Conservation (phyloP, 345 rosid genomes). For the Carallia pectinifolia region DNA sequence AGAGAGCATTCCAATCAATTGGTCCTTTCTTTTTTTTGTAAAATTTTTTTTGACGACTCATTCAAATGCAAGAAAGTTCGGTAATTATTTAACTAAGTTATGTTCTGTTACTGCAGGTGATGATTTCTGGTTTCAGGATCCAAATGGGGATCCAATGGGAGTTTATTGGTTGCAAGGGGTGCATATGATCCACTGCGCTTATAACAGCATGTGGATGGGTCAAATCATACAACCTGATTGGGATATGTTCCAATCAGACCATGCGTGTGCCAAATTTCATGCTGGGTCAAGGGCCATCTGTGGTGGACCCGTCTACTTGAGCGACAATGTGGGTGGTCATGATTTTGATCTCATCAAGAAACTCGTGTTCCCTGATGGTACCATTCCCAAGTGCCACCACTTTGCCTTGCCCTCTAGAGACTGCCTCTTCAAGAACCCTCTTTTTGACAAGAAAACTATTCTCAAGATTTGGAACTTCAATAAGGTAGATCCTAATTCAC, state of each 20-base stretch:
- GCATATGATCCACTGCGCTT: constrained; percentile 87
- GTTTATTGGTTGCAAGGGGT: constrained; percentile 89
- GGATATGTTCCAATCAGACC: constrained; percentile 99
- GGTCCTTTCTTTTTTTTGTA: not conserved
- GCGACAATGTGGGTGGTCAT: constrained; percentile 71
- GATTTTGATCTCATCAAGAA: constrained; percentile 70
- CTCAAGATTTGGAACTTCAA: constrained; percentile 92
- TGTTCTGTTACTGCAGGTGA: constrained; percentile 47
- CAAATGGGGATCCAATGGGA: constrained; percentile 85
- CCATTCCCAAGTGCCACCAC: constrained; percentile 72
- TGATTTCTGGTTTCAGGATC: constrained; percentile 96
- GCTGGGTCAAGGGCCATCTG: constrained; percentile 85
- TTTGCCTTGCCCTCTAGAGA: constrained; percentile 84
- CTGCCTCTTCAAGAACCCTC: constrained; percentile 78
- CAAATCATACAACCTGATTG: constrained; percentile 87
- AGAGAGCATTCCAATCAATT: not conserved
- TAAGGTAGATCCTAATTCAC: constrained; percentile 40
- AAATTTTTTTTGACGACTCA: no score
- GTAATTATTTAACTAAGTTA: not conserved
- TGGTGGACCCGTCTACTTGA: constrained; percentile 83
- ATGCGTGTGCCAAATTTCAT: constrained; percentile 77
- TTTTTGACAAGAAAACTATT: constrained; percentile 64
- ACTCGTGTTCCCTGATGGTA: constrained; percentile 72
- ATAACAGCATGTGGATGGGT: constrained; percentile 96
- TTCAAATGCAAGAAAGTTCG: not conserved